Conservation (phyloP, 306 rosid species). For the Astragalus membranaceus region DNA sequence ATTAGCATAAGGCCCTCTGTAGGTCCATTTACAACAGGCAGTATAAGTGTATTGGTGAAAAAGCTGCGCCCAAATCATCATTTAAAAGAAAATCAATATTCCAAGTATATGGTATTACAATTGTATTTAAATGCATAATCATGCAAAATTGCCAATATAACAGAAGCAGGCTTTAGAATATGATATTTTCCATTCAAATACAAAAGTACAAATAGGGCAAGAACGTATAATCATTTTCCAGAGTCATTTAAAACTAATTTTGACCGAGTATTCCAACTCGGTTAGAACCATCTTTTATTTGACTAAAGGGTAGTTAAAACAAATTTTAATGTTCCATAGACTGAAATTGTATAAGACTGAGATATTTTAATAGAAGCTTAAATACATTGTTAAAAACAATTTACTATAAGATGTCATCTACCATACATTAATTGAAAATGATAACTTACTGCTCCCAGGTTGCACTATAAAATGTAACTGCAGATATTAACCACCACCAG, state of each 20-base stretch:
- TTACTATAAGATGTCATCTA: background rate
- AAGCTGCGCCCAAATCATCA: constrained; percentile 51
- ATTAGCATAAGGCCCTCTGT: constrained; percentile 95
- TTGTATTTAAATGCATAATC: background rate
- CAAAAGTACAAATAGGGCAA: background rate
- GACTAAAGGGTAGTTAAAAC: background rate
- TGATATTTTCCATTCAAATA: background rate
- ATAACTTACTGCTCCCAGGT: constrained; percentile 97
- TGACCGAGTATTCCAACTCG: background rate
- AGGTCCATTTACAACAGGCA: constrained; percentile 90
- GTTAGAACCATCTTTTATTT: constrained; percentile 8
- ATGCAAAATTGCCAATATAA: background rate
- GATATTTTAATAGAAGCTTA: background rate
- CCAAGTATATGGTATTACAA: background rate
- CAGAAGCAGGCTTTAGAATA: background rate
- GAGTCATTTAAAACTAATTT: background rate
- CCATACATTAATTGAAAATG: background rate
- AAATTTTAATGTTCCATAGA: background rate
- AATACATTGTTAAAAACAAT: background rate
- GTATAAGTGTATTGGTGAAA: constrained; percentile 84
- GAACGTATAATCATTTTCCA: constrained; percentile 5
- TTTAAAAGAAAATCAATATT: constrained; percentile 22
- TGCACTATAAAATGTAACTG: constrained; percentile 83
- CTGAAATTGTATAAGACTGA: background rate
- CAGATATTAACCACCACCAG: constrained; percentile 97